Evolutionary conservation across 345 rosid species (phyloP), one percentile per base, ranked within the genome.

Genomic region (Salix caprea): DNA sequence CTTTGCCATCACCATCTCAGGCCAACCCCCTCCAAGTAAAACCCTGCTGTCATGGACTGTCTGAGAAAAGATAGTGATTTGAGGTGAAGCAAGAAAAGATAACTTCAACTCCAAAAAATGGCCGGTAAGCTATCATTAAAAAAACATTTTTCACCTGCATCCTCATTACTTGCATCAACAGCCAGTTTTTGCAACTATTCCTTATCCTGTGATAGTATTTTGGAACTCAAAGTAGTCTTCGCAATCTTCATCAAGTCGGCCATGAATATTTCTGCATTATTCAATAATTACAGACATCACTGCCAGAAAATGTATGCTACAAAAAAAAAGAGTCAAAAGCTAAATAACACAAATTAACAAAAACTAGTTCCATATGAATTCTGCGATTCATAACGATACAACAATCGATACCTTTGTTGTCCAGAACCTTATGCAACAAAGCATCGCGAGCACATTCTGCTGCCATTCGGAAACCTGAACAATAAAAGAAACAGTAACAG

Each of bases 1-100:
- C 88, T 91, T 93, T 18, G 99, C 96, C 99, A 92, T 96, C 67
- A 92, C 87, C 99, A 96, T 93, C 91, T 96, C 99, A 23, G 99
- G 99, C 98, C 99, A 96, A 79, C 99, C 99, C 74, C 99, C 99
- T 74, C 99, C 99, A 37, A 92, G 91, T 76, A 96, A 80, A 32
- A 96, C 98, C 82, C 99, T 86, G 72, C 89, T 85, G 85, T 96
- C 99, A 67, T 91, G 93, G 44, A 96, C 98, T 1, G 97, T 96
- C 85, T 93, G 98, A 37, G 98, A 30, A 30, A 2, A 30, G 32
- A 30, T 30, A 30, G 32, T 30, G 32, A 30, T 30, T 30, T 2
- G 32, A 30, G 32, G 32, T 30, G 32, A 30, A 30, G 32, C 0
- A 30, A 30, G 32, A 30, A 30, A 30, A 30, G 3, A 30, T 30